phyloP scores from a whole-genome alignment of 257 asterid species.

The Ilex aquifolium region DNA sequence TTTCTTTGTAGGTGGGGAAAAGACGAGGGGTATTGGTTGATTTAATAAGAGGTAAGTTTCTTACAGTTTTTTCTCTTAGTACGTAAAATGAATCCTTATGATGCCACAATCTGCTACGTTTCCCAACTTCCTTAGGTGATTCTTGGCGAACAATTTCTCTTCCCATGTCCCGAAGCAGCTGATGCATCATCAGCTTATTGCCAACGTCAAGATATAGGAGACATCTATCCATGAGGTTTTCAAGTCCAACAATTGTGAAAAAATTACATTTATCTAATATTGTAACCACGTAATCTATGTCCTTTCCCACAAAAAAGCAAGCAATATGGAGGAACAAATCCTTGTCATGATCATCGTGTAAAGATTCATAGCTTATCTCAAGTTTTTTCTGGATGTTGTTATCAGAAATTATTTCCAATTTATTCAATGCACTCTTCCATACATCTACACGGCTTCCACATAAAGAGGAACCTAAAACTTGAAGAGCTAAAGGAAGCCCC shows the following conservation, averaged over 20 bases:
- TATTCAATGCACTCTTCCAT: neutral
- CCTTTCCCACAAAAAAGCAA: neutral
- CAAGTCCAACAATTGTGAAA: neutral
- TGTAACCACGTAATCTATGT: neutral
- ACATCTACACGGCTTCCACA: too few species aligned
- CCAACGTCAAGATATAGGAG: neutral
- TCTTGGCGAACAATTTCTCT: slow-evolving; percentile 16
- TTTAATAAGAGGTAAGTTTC: neutral
- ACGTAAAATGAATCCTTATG: neutral
- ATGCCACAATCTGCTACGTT: slow-evolving; percentile 10
- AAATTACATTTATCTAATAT: neutral
- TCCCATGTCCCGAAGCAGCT: slow-evolving; percentile 12
- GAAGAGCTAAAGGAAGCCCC: neutral
- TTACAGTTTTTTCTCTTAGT: neutral
- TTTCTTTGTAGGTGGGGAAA: too few species aligned
- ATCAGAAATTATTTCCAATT: neutral
- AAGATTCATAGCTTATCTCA: neutral
- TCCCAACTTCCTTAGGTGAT: slow-evolving; percentile 11
- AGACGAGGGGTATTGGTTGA: too few species aligned
- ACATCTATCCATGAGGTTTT: neutral
- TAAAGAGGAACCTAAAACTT: neutral
- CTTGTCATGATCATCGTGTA: neutral
- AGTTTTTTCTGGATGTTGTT: neutral
- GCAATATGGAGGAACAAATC: neutral
- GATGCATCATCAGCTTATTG: slow-evolving; percentile 1